These are phyloP conservation scores for Trichoderma sp. DNA, from an alignment of 2,329 filamentous ascomycete species.

Conservation along the genomic window DNA sequence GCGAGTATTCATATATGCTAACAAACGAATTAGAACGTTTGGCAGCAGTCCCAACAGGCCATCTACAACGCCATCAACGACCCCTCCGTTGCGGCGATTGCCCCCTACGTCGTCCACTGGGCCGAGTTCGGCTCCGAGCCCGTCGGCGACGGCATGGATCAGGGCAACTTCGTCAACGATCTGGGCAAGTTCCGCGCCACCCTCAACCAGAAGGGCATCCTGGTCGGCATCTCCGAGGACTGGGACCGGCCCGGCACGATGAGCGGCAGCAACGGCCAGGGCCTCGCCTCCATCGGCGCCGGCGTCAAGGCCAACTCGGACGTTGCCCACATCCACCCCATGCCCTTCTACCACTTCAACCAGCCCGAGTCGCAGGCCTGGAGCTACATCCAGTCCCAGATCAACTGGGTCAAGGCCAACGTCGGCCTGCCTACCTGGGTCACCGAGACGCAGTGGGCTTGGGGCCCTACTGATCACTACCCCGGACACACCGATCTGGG, in stretches of 20 bases:
- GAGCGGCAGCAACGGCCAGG: conserved; percentile 25
- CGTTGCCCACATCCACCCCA: conserved; percentile 33
- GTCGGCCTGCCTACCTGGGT: conserved; percentile 31
- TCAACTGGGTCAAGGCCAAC: conserved; percentile 29
- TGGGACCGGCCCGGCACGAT: conserved; percentile 33
- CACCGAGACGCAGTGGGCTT: conserved; percentile 32
- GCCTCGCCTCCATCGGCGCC: conserved; percentile 27
- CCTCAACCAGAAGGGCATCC: conserved; percentile 29
- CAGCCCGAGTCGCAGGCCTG: conserved; percentile 27
- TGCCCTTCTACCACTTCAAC: conserved; percentile 33
- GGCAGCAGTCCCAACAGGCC: conserved; percentile 32
- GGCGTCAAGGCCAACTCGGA: conserved; percentile 32
- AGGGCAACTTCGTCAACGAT: conserved; percentile 31
- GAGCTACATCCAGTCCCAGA: conserved; percentile 31
- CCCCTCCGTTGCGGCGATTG: conserved; percentile 28
- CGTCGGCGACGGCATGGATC: conserved; percentile 33
- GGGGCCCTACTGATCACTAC: conserved; percentile 30
- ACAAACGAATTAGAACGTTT: conserved; percentile 24
- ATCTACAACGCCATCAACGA: conserved; percentile 32
- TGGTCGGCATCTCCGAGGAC: conserved; percentile 32
- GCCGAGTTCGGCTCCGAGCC: conserved; percentile 34
- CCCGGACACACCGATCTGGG: conserved; percentile 30
- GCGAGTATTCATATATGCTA: neutral
- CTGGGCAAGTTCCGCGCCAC: conserved; percentile 29
- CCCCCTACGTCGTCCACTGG: conserved; percentile 32